phyloP scores from a whole-genome alignment of 1,284 basidiomycete genomes.

The Leccinum subrobustum region DNA sequence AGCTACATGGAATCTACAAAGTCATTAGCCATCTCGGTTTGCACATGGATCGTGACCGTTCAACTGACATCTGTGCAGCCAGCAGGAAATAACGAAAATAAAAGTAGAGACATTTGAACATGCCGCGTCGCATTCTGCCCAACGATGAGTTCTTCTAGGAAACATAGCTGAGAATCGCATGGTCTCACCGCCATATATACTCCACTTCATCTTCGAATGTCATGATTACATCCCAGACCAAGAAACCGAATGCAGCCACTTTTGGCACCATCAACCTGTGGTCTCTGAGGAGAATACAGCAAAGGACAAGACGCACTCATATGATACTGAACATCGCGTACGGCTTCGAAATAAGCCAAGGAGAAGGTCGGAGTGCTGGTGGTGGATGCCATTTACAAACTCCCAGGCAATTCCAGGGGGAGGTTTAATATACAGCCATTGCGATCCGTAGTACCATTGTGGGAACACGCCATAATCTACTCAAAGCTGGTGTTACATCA shows the following conservation, averaged over 20 bases:
- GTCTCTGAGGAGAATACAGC: neutral
- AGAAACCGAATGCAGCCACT: slow-evolving; percentile 18
- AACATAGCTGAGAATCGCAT: neutral
- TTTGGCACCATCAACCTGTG: neutral
- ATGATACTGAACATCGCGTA: slow-evolving; percentile 12
- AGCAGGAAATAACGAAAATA: slow-evolving; percentile 22
- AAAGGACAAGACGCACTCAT: slow-evolving; percentile 6
- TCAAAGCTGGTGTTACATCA: neutral
- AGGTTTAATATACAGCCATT: neutral
- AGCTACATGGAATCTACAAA: slow-evolving; percentile 12
- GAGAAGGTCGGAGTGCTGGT: slow-evolving; percentile 3
- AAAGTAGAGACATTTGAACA: slow-evolving; percentile 25
- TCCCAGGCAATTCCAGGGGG: neutral
- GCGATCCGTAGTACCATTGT: neutral
- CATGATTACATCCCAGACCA: slow-evolving; percentile 23
- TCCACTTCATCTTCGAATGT: slow-evolving; percentile 18
- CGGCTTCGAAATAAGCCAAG: slow-evolving; percentile 5
- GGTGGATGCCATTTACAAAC: slow-evolving; percentile 2
- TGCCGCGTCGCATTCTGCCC: slow-evolving; percentile 13
- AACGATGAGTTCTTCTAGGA: neutral
- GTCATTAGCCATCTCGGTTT: neutral
- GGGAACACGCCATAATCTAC: neutral
- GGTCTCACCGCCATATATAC: slow-evolving; percentile 25
- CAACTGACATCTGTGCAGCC: slow-evolving; percentile 17
- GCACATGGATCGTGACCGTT: too few species aligned